Base-by-base conservation (phyloP, 495 filamentous ascomycete genomes). In the Penicillium verhagenii region DNA sequence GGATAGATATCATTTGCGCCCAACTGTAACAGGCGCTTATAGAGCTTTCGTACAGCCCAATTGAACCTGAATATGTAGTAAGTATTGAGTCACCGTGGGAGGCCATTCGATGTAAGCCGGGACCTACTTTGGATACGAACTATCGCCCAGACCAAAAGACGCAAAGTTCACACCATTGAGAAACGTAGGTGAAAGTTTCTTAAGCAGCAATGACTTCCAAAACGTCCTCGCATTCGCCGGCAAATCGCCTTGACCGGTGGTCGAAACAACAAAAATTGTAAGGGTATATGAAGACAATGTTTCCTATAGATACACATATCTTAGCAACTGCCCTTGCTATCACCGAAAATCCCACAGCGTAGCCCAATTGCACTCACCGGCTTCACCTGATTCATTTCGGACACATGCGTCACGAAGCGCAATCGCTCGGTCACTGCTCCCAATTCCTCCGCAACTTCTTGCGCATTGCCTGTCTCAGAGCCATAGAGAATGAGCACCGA, bases 211-310 rank as follows among this genome's bases (percentile, higher is more conserved):
- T 39, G 82, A 86, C 63, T 82, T 91, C 94, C 94, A 99, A 61
- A 97, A 93, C 13, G 72, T 73, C 33, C 82, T 76, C 9, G 85
- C 82, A 76, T 97, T 97, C 14, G 75, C 77, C 2, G 95, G 93
- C 56, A 99, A 70, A 54, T 97, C 92, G 7, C 94, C 94, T 71
- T 99, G 95, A 6, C 94, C 94, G 2, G 94, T 96, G 0, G 95
- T 97, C 0, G 93, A 96, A 10, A 92, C 73, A 46, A 88, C 85
- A 58, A 97, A 85, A 44, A 97, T 79, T 5, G 87, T 80, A 21
- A 96, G 61, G 0, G 81, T 81, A 44, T 83, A 78, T 25, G 79
- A 71, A 13, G 64, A 56, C 6, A 88, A 66, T 1, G 64, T 58
- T 20, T 72, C 69, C 81, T 85, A 47, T 18, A 23, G 49, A 51